These are phyloP conservation scores for Glycine tomentella DNA, from an alignment of 306 rosid species.

Conservation along the genomic window DNA sequence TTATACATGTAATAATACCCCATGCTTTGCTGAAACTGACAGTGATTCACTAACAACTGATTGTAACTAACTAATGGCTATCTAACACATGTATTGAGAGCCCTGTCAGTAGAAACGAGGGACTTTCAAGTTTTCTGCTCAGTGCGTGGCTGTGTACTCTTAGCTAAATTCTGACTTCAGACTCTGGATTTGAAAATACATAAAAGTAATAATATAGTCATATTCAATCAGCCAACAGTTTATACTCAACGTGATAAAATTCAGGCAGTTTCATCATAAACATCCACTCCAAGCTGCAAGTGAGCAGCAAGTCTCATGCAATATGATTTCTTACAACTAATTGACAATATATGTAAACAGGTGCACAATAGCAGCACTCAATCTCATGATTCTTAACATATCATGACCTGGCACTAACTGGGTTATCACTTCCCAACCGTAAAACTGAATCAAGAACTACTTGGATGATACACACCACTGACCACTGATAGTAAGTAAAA, in stretches of 20 bases:
- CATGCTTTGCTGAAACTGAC: too few species aligned
- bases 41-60: too few species aligned
- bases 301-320: slow-evolving; percentile 8
- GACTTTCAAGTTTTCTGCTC: neutral
- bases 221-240: neutral
- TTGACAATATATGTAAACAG: neutral
- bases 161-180: neutral
- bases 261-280: slow-evolving; percentile 10
- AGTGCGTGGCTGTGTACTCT: neutral
- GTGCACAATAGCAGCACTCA: neutral
- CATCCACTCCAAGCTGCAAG: neutral
- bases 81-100: neutral
- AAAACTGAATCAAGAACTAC: slow-evolving; percentile 1
- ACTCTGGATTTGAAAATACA: neutral
- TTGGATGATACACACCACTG: neutral
- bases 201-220: neutral
- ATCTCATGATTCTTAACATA: neutral
- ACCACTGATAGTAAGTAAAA: neutral
- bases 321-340: slow-evolving; percentile 3
- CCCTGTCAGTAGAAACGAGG: neutral
- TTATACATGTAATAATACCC: too few species aligned
- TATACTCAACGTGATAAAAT: neutral
- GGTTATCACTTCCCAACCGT: neutral
- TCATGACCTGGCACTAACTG: neutral
- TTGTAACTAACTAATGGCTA: neutral